Percentiles rank a stretch among this genome's conserved stretches.
phyloP scores from a whole-genome alignment of 495 filamentous ascomycete species.

The Poronia punctata region DNA sequence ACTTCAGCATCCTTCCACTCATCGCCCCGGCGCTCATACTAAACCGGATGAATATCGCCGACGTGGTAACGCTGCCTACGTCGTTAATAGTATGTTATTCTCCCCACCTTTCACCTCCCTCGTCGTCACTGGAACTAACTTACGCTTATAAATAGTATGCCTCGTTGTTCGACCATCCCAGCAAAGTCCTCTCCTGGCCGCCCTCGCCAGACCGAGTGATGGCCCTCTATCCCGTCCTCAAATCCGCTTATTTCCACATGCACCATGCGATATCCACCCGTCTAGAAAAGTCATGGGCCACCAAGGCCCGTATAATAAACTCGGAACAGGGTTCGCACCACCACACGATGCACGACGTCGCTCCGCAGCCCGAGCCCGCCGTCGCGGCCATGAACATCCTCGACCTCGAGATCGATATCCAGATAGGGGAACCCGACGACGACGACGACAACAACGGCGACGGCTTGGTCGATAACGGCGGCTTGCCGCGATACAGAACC shows the following conservation, averaged over 20 bases:
- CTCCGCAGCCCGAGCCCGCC: slow-evolving; percentile 31
- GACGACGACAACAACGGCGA: slow-evolving; percentile 8
- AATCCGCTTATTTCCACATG: slow-evolving; percentile 57
- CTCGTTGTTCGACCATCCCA: slow-evolving; percentile 16
- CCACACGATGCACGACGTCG: slow-evolving; percentile 26
- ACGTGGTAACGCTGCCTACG: slow-evolving; percentile 25
- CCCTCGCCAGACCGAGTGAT: slow-evolving; percentile 67
- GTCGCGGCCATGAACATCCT: slow-evolving; percentile 14
- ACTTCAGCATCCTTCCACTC: slow-evolving; percentile 20
- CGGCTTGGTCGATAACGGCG: slow-evolving; percentile 7
- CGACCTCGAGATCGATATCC: slow-evolving; percentile 19
- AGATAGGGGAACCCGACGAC: slow-evolving; percentile 13
- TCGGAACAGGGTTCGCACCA: slow-evolving; percentile 14
- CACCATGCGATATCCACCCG: slow-evolving; percentile 57
- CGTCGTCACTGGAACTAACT: slow-evolving; percentile 3
- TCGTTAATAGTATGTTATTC: slow-evolving; percentile 26
- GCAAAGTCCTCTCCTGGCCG: slow-evolving; percentile 51
- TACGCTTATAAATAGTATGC: slow-evolving; percentile 16
- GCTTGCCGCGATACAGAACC: slow-evolving; percentile 8
- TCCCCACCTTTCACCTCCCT: background rate
- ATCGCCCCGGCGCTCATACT: slow-evolving; percentile 36
- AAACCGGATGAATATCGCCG: slow-evolving; percentile 23
- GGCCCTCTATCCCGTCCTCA: slow-evolving; percentile 59
- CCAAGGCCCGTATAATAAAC: slow-evolving; percentile 28
- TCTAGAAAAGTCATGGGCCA: slow-evolving; percentile 54